Conservation (phyloP, 75 land plant species). For the Larix kaempferi region DNA sequence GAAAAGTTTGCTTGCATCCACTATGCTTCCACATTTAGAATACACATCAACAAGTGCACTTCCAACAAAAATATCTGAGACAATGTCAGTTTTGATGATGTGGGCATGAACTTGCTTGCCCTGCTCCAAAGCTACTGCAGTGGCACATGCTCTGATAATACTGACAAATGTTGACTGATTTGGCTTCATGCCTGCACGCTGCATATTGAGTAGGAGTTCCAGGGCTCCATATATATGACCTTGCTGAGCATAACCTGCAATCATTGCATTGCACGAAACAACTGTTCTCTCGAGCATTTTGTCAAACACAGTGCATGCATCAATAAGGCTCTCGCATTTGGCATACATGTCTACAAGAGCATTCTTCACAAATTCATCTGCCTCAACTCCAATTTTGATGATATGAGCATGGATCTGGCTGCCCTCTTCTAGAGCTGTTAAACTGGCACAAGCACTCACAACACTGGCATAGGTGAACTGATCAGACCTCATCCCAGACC, state of each 20-base stretch:
- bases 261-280: conserved; percentile 70
- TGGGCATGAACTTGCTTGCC: conserved; percentile 61
- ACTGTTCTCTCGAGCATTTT: conserved; percentile 28
- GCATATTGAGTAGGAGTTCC: conserved; percentile 38
- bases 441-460: conserved; percentile 40
- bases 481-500: conserved; percentile 22
- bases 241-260: conserved; percentile 54
- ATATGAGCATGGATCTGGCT: conserved; percentile 35
- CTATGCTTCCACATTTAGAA: conserved; percentile 47
- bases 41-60: conserved; percentile 68
- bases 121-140: conserved; percentile 14
- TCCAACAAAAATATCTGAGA: conserved; percentile 49
- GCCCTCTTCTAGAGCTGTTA: conserved; percentile 40
- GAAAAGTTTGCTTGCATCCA: conserved; percentile 68
- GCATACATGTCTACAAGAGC: conserved; percentile 71
- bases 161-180: conserved; percentile 58
- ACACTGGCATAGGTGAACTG: conserved; percentile 47
- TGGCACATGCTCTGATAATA: conserved; percentile 19
- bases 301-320: conserved; percentile 40
- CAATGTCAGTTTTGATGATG: conserved; percentile 37
- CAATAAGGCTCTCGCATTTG: conserved; percentile 53
- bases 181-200: conserved; percentile 29
- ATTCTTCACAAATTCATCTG: conserved; percentile 37
- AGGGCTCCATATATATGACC: conserved; percentile 28
- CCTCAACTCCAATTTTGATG: conserved; percentile 33